phyloP scores from a whole-genome alignment of 495 filamentous ascomycete genomes.

The Neurospora tetraspora region DNA sequence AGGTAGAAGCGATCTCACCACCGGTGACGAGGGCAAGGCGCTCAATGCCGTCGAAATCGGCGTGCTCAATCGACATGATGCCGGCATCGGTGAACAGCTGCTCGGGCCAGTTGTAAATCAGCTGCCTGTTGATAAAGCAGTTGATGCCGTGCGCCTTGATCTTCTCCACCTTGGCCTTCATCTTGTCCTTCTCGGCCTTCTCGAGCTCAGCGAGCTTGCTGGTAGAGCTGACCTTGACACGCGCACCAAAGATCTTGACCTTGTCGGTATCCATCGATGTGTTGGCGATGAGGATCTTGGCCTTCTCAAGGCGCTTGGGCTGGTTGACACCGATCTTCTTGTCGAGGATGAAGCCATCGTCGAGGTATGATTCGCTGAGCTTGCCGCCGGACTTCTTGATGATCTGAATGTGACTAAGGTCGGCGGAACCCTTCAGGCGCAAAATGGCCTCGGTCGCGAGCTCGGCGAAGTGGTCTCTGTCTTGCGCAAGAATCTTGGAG shows the following conservation, averaged over 20 bases:
- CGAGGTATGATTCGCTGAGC: constrained; percentile 90
- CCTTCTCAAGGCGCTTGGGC: constrained; percentile 92
- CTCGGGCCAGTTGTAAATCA: constrained; percentile 99
- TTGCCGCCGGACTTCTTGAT: constrained; percentile 99
- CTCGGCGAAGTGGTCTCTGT: constrained; percentile 82
- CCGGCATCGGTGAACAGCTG: constrained; percentile 97
- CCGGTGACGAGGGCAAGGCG: constrained; percentile 89
- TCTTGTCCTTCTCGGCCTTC: constrained; percentile 97
- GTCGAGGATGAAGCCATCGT: constrained; percentile 96
- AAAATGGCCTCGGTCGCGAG: constrained; percentile 90
- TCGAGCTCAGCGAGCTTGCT: constrained; percentile 94
- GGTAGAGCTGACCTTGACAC: constrained; percentile 89
- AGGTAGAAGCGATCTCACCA: constrained; percentile 93
- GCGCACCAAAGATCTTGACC: constrained; percentile 97
- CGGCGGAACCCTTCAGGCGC: constrained; percentile 80
- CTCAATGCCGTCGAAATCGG: constrained; percentile 97
- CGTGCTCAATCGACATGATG: constrained; percentile 97
- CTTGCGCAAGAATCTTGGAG: constrained; percentile 93
- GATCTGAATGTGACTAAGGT: constrained; percentile 95
- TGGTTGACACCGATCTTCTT: constrained; percentile 99
- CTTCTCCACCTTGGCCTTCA: constrained; percentile 96
- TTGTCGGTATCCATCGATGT: constrained; percentile 99
- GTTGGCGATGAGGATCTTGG: constrained; percentile 95
- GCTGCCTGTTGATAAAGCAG: constrained; percentile 97
- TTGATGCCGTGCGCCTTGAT: constrained; percentile 99